Base-by-base conservation (phyloP, 352 stramenopile genomes). In the Phytophthora citrophthora region DNA sequence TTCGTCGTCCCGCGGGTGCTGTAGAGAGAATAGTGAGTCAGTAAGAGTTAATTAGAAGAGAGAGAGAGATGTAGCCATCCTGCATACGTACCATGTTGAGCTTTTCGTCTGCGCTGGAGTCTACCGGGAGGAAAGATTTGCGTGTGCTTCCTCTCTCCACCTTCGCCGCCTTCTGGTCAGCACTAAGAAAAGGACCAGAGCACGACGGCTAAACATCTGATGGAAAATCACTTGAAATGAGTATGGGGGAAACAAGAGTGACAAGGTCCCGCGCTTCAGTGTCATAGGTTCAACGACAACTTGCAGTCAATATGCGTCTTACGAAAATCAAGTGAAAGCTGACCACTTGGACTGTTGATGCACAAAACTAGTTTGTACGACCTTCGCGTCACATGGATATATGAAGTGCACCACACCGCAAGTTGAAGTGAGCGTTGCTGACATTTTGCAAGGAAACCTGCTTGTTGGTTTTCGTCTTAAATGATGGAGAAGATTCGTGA, bases 1-100 rank as follows among this genome's bases (percentile, higher is more conserved):
- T 44, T 83, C 76, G 59, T 66, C 68, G 63, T 76, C 64, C 16
- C 54, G 58, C 38, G 41, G 55, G 58, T 74, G 65, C 64, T 83
- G 55, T 23, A 41, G 7, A 5, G 49, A 10, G 23, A 13, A 49
- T 34, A 48, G 39, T 31, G 6, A 29, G 20, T 52, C 29, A 54
- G 31, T 46, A 15, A 16, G 16, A 4, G 40, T 4, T 12, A 34
- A 13, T 36, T 8, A 29, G 26, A 29, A 29, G 26, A 48, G 4
- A 15, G 20, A 11, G 27, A 2, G 31, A 27, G 20, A 34, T 55
- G 52, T 55, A 64, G 49, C 58, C 57, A 72, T 72, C 6, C 15
- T 1, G 18, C 20, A 20, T 20, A n/a, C 16, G 9, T 63, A 71
- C 57, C 58, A 64, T 72, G 43, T 70, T 54, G 54, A 54, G 46